Evolutionary conservation across 352 stramenopile species (phyloP).

Genomic region (Pythium diclinum): DNA sequence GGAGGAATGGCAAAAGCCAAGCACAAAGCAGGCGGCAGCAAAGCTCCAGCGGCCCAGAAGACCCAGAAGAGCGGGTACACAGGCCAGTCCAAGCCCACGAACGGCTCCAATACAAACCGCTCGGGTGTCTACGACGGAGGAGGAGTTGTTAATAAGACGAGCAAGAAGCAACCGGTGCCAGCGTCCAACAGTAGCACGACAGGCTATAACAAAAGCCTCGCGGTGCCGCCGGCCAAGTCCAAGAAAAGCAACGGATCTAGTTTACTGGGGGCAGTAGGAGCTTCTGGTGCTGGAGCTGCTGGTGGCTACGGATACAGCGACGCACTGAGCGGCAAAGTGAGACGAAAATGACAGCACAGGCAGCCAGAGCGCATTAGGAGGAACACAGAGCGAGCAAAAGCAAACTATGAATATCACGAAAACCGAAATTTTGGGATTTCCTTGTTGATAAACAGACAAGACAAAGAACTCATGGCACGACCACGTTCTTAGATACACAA

Average conservation of each 20-base stretch:
- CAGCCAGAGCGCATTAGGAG: conserved; percentile 1
- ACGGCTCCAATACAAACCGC: conserved; percentile 22
- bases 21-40: background rate
- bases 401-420: background rate
- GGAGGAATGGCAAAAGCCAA: conserved; percentile 25
- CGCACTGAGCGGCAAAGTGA: conserved; percentile 11
- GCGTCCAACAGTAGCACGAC: conserved; percentile 6
- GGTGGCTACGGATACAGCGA: conserved; percentile 19
- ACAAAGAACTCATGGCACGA: background rate
- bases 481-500: background rate
- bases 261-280: background rate
- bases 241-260: conserved; percentile 15
- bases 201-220: background rate
- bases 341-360: conserved; percentile 23
- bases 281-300: conserved; percentile 6
- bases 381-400: background rate
- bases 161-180: conserved; percentile 10
- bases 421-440: background rate
- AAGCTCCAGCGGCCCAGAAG: conserved; percentile 14
- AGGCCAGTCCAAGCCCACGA: conserved; percentile 6
- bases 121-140: conserved; percentile 18
- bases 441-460: background rate
- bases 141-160: background rate
- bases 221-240: conserved; percentile 9
- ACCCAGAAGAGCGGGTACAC: conserved; percentile 1